These are phyloP conservation scores for Penicillium canariense DNA, from an alignment of 495 filamentous ascomycete genomes.

Conservation along the genomic window DNA sequence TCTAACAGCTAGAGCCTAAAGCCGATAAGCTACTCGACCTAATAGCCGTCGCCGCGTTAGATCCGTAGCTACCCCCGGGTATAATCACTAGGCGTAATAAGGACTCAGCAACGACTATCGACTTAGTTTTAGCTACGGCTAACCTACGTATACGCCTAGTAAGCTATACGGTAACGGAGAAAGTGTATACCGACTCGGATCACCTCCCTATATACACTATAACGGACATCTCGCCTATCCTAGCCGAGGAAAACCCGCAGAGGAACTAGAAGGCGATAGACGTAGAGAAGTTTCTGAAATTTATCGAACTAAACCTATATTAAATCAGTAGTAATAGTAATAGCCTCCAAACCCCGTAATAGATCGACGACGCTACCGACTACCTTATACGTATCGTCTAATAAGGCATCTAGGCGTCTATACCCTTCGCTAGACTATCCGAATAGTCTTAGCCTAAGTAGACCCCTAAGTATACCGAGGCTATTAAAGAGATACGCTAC, in stretches of 20 bases:
- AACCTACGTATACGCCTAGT: too few relatives aligned
- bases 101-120: not conserved
- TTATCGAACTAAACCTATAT: too few relatives aligned
- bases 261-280: not conserved
- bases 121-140: not conserved
- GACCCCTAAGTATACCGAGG: constrained; percentile 9
- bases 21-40: constrained; percentile 1
- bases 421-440: constrained; percentile 9
- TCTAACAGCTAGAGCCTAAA: too few relatives aligned
- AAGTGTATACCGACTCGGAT: too few relatives aligned
- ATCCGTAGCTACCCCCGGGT: not conserved
- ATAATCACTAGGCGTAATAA: not conserved
- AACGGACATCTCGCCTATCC: not conserved
- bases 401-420: not conserved
- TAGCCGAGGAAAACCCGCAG: not conserved
- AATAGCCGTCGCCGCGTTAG: too few relatives aligned
- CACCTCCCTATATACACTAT: not conserved
- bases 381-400: not conserved
- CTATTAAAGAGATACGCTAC: not conserved
- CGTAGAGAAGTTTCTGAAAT: not conserved
- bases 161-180: too few relatives aligned
- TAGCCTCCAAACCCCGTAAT: not conserved
- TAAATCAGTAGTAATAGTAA: too few relatives aligned
- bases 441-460: constrained; percentile 6
- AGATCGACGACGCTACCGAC: not conserved